A percentile compares a stretch with the other conserved stretches of the same genome.
phyloP scores from a whole-genome alignment of 2,329 filamentous ascomycete species.

The Ophiostoma ips region DNA sequence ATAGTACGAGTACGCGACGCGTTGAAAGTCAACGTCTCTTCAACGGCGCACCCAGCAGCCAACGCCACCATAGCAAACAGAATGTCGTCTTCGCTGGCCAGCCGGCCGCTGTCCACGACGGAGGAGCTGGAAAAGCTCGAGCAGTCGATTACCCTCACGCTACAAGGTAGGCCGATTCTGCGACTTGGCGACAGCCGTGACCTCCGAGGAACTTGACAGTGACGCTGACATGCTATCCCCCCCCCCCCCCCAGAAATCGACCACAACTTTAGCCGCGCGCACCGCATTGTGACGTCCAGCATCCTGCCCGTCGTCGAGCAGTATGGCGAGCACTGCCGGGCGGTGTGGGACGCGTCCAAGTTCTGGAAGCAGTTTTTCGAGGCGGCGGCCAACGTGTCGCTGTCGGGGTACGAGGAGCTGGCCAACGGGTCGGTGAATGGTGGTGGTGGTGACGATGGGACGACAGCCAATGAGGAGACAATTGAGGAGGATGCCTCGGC shows the following conservation, averaged over 20 bases:
- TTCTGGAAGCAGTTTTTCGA: conserved; percentile 99
- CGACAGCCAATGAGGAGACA: conserved; percentile 28
- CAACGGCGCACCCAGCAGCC: neutral
- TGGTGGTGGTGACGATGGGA: conserved; percentile 35
- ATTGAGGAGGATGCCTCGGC: conserved; percentile 19
- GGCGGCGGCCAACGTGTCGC: conserved; percentile 89
- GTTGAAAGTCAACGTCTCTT: neutral
- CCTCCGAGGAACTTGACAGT: conserved; percentile 91
- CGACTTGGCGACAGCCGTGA: too few relatives aligned
- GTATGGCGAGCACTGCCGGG: conserved; percentile 83
- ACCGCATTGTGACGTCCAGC: conserved; percentile 86
- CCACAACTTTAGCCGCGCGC: conserved; percentile 92
- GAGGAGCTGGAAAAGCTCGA: conserved; percentile 94
- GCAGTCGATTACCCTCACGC: conserved; percentile 87
- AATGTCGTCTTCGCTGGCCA: conserved; percentile 17
- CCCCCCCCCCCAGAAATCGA: conserved; percentile 83
- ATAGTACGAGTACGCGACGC: too few relatives aligned
- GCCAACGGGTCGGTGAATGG: conserved; percentile 46
- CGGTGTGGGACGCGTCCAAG: conserved; percentile 96
- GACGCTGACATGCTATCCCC: conserved; percentile 1
- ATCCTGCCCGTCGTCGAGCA: conserved; percentile 90
- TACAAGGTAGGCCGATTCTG: conserved; percentile 56
- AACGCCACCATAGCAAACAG: neutral
- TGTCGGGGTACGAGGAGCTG: conserved; percentile 85
- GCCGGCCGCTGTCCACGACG: conserved; percentile 58